These are phyloP conservation scores for Rosa rugosa DNA, from an alignment of 306 rosid genomes.

Conservation along the genomic window DNA sequence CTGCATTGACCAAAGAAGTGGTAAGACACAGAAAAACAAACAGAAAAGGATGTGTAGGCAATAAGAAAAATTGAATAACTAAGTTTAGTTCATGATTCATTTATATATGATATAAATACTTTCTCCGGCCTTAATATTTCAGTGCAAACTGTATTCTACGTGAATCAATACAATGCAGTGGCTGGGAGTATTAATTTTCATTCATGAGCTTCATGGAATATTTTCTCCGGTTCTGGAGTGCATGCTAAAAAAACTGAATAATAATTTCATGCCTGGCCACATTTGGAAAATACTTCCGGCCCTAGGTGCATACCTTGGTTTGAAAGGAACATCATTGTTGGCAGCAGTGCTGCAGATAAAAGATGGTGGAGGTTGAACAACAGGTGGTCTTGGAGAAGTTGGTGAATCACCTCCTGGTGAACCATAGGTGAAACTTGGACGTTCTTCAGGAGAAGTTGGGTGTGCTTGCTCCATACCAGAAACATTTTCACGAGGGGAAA, in stretches of 20 bases:
- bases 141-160: neutral
- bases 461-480: conserved; percentile 33
- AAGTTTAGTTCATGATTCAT: neutral
- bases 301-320: conserved; percentile 47
- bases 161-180: neutral
- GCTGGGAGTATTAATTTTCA: neutral
- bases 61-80: neutral
- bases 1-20: conserved; percentile 35
- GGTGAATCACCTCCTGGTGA: conserved; percentile 41
- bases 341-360: conserved; percentile 33
- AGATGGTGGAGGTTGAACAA: conserved; percentile 36
- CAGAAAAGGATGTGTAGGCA: neutral
- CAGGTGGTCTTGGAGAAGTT: conserved; percentile 30
- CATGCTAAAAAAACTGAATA: neutral
- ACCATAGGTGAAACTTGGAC: conserved; percentile 11
- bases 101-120: neutral
- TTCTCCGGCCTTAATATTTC: neutral
- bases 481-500: conserved; percentile 35
- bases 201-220: neutral
- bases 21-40: neutral
- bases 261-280: neutral
- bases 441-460: conserved; percentile 36
- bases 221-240: neutral
- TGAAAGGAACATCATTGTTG: conserved; percentile 34
- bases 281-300: neutral